A percentile compares a stretch with the other conserved stretches of the same genome.
Conservation (phyloP, 2,329 filamentous ascomycete species). For the Didymellaceae sp. region DNA sequence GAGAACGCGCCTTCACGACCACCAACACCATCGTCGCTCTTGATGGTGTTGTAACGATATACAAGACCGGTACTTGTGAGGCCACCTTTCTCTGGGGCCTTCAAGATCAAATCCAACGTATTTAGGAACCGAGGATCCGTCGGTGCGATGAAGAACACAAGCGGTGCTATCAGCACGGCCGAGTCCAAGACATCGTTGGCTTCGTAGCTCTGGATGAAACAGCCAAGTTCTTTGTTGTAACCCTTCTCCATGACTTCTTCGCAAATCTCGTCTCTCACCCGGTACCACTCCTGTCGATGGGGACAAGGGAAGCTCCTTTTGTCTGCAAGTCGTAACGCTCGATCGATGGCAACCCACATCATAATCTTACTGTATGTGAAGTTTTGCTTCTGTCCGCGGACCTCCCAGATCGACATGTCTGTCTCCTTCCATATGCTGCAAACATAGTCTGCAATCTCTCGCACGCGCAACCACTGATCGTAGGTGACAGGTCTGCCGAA, state of each 20-base stretch:
- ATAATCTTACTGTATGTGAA: constrained; percentile 85
- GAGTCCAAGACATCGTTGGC: constrained; percentile 73
- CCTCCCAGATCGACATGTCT: constrained; percentile 87
- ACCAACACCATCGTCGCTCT: constrained; percentile 74
- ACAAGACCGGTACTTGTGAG: constrained; percentile 77
- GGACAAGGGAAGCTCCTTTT: constrained; percentile 79
- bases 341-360: constrained; percentile 82
- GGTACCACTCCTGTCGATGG: constrained; percentile 70
- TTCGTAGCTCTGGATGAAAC: constrained; percentile 80
- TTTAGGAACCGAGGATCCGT: constrained; percentile 77
- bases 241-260: constrained; percentile 82
- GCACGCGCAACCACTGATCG: constrained; percentile 76
- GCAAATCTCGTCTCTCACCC: constrained; percentile 70
- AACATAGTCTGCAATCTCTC: constrained; percentile 73
- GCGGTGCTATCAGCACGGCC: constrained; percentile 75
- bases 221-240: constrained; percentile 72
- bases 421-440: constrained; percentile 68
- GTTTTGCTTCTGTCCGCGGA: constrained; percentile 75
- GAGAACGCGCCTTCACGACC: constrained; percentile 78
- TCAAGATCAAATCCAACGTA: constrained; percentile 74
- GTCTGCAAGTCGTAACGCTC: constrained; percentile 74
- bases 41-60: constrained; percentile 74
- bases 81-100: constrained; percentile 75
- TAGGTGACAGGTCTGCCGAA: constrained; percentile 76
- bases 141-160: constrained; percentile 80